phyloP scores from a whole-genome alignment of 495 filamentous ascomycete genomes.

The Hyaloscypha bicolor region DNA sequence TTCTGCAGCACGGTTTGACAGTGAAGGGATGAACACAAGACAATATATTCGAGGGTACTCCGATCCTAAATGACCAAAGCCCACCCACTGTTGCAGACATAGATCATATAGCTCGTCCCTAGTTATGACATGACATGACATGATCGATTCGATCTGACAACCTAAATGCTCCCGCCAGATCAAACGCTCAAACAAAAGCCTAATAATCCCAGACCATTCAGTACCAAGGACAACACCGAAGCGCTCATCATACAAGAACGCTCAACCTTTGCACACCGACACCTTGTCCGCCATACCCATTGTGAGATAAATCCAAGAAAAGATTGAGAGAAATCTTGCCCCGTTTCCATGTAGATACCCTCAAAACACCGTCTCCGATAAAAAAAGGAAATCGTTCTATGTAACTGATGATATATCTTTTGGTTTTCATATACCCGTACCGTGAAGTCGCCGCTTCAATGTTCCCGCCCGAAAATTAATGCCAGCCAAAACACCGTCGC shows the following conservation, averaged over 20 bases:
- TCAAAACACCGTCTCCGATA: slow-evolving; percentile 30
- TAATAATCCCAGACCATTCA: slow-evolving; percentile 19
- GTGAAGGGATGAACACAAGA: neutral
- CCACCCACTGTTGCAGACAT: slow-evolving; percentile 26
- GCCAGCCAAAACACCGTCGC: slow-evolving; percentile 34
- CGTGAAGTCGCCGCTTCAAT: slow-evolving; percentile 34
- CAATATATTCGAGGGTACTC: slow-evolving; percentile 23
- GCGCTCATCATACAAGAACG: slow-evolving; percentile 36
- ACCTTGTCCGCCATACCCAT: slow-evolving; percentile 25
- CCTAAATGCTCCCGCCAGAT: slow-evolving; percentile 30
- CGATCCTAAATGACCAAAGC: slow-evolving; percentile 23
- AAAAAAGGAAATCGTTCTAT: slow-evolving; percentile 37
- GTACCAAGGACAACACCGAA: slow-evolving; percentile 32
- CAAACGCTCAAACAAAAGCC: slow-evolving; percentile 27
- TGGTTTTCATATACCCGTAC: slow-evolving; percentile 29
- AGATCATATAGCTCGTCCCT: slow-evolving; percentile 31
- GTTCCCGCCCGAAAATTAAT: slow-evolving; percentile 30
- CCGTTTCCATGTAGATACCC: slow-evolving; percentile 25
- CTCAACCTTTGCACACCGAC: slow-evolving; percentile 32
- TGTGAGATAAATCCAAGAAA: slow-evolving; percentile 20
- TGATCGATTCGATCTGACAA: slow-evolving; percentile 28
- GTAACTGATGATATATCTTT: slow-evolving; percentile 33
- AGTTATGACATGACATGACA: slow-evolving; percentile 35
- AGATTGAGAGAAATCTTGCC: slow-evolving; percentile 34
- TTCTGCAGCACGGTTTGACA: neutral